Evolutionary conservation across 2,329 filamentous ascomycete genomes (phyloP).

Genomic region (Aureobasidium namibiae): DNA sequence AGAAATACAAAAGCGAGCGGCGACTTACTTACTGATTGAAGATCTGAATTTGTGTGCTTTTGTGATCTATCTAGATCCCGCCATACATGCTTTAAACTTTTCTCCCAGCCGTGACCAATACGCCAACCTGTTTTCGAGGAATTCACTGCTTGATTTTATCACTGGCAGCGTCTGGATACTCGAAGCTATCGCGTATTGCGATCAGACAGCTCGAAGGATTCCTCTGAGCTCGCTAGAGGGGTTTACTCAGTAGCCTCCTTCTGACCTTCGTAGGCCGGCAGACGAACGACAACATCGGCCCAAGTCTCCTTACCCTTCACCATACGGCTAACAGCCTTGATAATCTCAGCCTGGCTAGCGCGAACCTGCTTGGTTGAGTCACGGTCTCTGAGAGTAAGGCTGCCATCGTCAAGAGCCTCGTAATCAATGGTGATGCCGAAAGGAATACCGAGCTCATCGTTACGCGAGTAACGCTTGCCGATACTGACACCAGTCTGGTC

Average conservation of each 20-base stretch:
- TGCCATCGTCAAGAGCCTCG: constrained; percentile 81
- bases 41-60: background rate
- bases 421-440: constrained; percentile 94
- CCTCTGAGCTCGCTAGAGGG: background rate
- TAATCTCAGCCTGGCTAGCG: constrained; percentile 69
- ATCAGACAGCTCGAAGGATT: background rate
- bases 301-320: constrained; percentile 57
- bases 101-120: background rate
- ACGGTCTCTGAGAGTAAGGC: constrained; percentile 79
- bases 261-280: constrained; percentile 80
- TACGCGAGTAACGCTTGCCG: constrained; percentile 88
- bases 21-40: background rate
- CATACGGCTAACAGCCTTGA: constrained; percentile 61
- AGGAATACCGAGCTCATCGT: constrained; percentile 91
- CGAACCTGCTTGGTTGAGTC: constrained; percentile 89
- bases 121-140: background rate
- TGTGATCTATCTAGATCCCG: background rate
- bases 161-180: background rate
- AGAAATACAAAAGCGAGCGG: background rate
- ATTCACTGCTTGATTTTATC: background rate
- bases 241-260: constrained; percentile 5
- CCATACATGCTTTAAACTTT: background rate
- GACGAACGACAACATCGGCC: constrained; percentile 63
- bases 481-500: constrained; percentile 89
- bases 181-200: background rate